Evolutionary conservation across 2,329 filamentous ascomycete species (phyloP).

Genomic region (Colletotrichum aenigma): DNA sequence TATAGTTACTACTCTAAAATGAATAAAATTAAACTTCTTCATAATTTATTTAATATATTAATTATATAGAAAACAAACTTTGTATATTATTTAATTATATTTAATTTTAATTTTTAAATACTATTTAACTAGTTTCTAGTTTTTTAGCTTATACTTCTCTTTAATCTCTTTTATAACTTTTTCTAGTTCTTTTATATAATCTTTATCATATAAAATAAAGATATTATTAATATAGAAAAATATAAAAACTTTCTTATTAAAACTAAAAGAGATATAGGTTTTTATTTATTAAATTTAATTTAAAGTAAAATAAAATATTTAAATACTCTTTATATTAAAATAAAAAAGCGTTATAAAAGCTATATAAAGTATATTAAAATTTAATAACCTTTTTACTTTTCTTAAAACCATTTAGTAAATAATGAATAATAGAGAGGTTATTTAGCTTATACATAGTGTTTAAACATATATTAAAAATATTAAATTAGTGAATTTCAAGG

Average conservation of each 20-base stretch:
- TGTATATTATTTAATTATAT: no score
- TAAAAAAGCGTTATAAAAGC: background rate
- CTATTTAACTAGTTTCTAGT: no score
- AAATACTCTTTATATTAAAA: background rate
- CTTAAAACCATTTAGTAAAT: background rate
- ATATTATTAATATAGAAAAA: no score
- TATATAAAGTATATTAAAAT: background rate
- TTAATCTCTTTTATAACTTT: no score
- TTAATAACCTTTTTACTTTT: background rate
- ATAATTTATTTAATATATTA: no score
- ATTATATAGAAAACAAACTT: no score
- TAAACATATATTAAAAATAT: background rate
- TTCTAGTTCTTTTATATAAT: no score
- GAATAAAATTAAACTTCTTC: no score
- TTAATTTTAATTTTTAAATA: no score
- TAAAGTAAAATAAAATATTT: background rate
- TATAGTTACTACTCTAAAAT: no score
- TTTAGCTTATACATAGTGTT: background rate
- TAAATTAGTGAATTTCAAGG: background rate
- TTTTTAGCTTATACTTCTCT: no score
- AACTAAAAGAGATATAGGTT: background rate
- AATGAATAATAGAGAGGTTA: background rate
- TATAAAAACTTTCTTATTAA: background rate
- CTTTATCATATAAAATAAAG: no score
- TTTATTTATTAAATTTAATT: background rate